A percentile compares a stretch with the other conserved stretches of the same genome.
phyloP scores from a whole-genome alignment of 768 basidiomycete genomes.

The Suillus luteus region DNA sequence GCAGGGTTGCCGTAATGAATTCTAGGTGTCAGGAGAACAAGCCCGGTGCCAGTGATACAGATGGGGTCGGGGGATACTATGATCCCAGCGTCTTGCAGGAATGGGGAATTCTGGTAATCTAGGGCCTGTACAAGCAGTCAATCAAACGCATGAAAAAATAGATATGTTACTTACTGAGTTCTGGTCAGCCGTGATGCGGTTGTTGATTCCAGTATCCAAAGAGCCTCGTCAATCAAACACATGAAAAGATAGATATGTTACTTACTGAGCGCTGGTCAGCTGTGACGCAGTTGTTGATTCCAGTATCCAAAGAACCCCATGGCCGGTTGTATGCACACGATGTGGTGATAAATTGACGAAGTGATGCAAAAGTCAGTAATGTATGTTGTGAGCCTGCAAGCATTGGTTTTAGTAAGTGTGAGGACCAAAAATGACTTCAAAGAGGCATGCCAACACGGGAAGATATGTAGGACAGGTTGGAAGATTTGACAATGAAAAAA shows the following conservation, averaged over 20 bases:
- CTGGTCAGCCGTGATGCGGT: slow-evolving; percentile 3
- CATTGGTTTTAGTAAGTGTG: too few relatives aligned
- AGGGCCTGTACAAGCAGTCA: slow-evolving; percentile 31
- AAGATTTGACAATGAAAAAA: too few relatives aligned
- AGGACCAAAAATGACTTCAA: too few relatives aligned
- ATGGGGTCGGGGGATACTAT: slow-evolving; percentile 21
- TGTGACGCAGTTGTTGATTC: slow-evolving; percentile 16
- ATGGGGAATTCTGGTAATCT: slow-evolving; percentile 42
- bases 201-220: slow-evolving; percentile 24
- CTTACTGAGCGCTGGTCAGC: slow-evolving; percentile 17
- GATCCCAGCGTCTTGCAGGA: slow-evolving; percentile 42
- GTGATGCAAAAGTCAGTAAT: slow-evolving; percentile 56
- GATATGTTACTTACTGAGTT: slow-evolving; percentile 14
- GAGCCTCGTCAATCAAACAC: not conserved
- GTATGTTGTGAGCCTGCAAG: slow-evolving; percentile 54
- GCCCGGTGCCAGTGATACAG: slow-evolving; percentile 32
- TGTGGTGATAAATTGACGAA: slow-evolving; percentile 79
- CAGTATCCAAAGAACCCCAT: slow-evolving; percentile 17
- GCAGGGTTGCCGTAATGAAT: too few relatives aligned
- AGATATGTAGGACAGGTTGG: too few relatives aligned
- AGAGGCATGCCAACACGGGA: too few relatives aligned
- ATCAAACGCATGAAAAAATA: not conserved
- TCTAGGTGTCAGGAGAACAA: slow-evolving; percentile 28
- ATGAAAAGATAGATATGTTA: not conserved
- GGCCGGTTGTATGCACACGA: too few relatives aligned